phyloP scores from a whole-genome alignment of 1,284 basidiomycete genomes.

The Ustilago hordei region DNA sequence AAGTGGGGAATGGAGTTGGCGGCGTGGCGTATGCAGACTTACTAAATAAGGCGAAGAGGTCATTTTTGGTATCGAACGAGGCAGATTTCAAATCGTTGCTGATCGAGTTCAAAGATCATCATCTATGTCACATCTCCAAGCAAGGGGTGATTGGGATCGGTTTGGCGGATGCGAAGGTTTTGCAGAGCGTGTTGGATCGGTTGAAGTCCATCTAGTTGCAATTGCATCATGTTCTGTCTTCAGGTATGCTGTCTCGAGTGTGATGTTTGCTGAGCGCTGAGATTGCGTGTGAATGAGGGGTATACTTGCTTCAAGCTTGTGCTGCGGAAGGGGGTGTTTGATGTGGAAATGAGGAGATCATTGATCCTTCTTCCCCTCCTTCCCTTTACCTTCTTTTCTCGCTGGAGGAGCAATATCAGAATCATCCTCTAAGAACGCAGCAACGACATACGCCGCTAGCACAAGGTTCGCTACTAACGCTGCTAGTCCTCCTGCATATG shows the following conservation, averaged over 20 bases:
- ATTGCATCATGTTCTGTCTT: background rate
- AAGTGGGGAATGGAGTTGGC: background rate
- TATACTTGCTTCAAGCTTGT: constrained; percentile 12
- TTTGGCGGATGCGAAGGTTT: constrained; percentile 16
- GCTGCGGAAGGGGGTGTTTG: background rate
- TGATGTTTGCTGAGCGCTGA: background rate
- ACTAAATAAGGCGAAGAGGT: constrained; percentile 43
- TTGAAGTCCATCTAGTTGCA: constrained; percentile 33
- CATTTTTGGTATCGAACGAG: constrained; percentile 53
- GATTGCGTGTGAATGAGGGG: constrained; percentile 2
- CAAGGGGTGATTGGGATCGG: constrained; percentile 36
- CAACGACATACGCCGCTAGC: constrained; percentile 62
- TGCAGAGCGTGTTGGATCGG: constrained; percentile 31
- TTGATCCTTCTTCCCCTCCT: constrained; percentile 26
- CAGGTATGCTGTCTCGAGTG: background rate
- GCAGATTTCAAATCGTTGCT: constrained; percentile 48
- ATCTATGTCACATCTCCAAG: constrained; percentile 37
- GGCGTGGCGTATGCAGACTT: constrained; percentile 45
- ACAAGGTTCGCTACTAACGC: constrained; percentile 68
- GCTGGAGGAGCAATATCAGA: constrained; percentile 13
- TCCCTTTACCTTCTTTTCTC: background rate
- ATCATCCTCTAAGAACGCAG: constrained; percentile 65
- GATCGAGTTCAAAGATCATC: constrained; percentile 60
- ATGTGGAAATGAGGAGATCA: constrained; percentile 6
- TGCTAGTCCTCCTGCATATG: constrained; percentile 66